Base-by-base conservation (phyloP, 2,329 filamentous ascomycete genomes). In the Alternaria arborescens region DNA sequence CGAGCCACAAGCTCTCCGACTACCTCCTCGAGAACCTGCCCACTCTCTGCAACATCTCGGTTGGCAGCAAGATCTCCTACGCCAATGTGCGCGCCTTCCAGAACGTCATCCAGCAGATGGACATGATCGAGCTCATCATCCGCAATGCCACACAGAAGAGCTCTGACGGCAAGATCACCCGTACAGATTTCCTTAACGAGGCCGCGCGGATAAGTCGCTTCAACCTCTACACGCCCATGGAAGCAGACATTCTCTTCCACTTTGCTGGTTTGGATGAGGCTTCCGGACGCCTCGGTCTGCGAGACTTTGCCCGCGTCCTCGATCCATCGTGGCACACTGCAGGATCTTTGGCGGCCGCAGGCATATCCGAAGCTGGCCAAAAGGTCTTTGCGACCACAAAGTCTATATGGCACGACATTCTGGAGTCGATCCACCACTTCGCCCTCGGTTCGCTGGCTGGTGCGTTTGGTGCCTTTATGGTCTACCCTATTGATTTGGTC, bases 381-480 rank as follows among this genome's bases (percentile, higher is more conserved):
- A 85, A 86, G 70, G 84, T 84, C 1, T 86, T 86, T 61, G 82
- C 87, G 4, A 82, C 79, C 32, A 82, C 86, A 11, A 82, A 85
- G 71, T 82, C 85, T 61, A 70, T 93, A 62, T 69, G 96, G 16
- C 82, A 88, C 65, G 82, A 87, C 56, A 76, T 93, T 32, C 80
- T 92, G 14, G 91, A 94, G 76, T 97, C 94, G 1, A 87, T 85
- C 2, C 96, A 97, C 80, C 94, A 97, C 84, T 99, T 99, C 77
- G 88, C 83, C 3, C 87, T 99, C 7, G 95, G 95, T 61, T 93
- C 91, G 77, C 70, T 97, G 69, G 95, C 95, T 8, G 95, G 95
- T 80, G 95, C 95, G 10, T 99, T 99, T 77, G 95, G 95, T 78
- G 95, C 95, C 12, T 98, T 99, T 79, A 97, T 99, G 93, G 95